Evolutionary conservation across 2,329 filamentous ascomycete genomes (phyloP), one percentile per base, ranked within the genome.

Genomic region (Colletotrichum sp.): DNA sequence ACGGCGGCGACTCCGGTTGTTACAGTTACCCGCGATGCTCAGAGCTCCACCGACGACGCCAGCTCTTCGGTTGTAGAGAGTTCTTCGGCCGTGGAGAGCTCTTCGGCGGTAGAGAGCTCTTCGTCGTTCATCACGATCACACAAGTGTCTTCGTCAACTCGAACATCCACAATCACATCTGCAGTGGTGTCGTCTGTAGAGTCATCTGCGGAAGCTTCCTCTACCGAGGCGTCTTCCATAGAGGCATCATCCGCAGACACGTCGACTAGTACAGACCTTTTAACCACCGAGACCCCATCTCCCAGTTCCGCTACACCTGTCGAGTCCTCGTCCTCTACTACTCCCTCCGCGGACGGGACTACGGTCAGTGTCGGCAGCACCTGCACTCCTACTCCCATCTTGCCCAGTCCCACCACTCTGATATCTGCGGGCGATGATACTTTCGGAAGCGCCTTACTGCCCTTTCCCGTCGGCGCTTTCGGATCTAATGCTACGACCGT

Each of bases 1-100:
- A 74, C 68, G 21, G 77, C 76, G 12, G 34, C 76, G 2, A 69
- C 77, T 6, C 73, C 73, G 7, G 66, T 66, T 18, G 64, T 32
- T 13, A 69, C 68, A 10, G 32, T 76, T 9, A 65, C 67, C 18
- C 55, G 34, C 26, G 5, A 9, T 18, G 30, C 7, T 21, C 16
- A 21, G 6, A 59, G 26, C 65, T 68, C 36, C 10, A 24, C 24
- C 0, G 18, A 2, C 5, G 59, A 2, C 3, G 59, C 4, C 13
- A 61, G 26, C 18, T 52, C 39, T 55, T 43, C 39, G 16, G 6
- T 13, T 26, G 16, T 10, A 39, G 34, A 39, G 7, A 39, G 36
- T 3, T 39, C 64, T 32, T 67, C 64, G 30, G 26, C 16, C 10
- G 18, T 16, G 18, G 34, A 39, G 7, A 39, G 36, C 1, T 39